Conservation (phyloP, 139 green algal genomes). For the Auxenochlorella pyrenoidosa region DNA sequence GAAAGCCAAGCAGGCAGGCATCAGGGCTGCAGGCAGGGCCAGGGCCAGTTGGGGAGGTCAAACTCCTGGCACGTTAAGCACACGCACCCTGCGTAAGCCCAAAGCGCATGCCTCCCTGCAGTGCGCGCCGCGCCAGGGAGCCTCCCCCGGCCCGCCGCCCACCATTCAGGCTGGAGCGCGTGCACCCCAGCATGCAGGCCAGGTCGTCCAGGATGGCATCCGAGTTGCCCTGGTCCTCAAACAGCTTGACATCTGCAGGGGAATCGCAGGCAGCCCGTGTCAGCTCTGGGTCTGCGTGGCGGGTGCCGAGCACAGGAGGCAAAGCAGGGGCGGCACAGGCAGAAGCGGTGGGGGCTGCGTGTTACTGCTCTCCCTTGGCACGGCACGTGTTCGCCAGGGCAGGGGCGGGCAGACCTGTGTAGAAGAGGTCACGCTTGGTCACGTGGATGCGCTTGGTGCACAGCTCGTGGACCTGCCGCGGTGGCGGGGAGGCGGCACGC, state of each 20-base stretch:
- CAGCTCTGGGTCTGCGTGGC: too few species aligned
- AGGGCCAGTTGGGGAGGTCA: too few species aligned
- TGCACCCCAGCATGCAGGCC: slow-evolving; percentile 97
- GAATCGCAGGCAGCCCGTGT: background rate
- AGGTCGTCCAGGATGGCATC: slow-evolving; percentile 95
- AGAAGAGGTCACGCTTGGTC: slow-evolving; percentile 86
- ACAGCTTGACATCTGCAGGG: slow-evolving; percentile 24
- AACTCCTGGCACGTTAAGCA: too few species aligned
- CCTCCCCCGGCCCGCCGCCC: too few species aligned
- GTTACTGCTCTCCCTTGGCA: too few species aligned
- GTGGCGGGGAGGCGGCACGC: too few species aligned
- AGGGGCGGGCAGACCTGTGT: slow-evolving; percentile 75
- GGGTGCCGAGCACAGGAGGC: too few species aligned
- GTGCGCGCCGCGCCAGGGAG: too few species aligned
- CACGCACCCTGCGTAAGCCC: too few species aligned
- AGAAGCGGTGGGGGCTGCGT: too few species aligned
- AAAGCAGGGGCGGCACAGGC: too few species aligned
- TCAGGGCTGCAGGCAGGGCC: background rate
- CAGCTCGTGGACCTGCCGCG: slow-evolving; percentile 62
- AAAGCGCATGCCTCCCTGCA: too few species aligned
- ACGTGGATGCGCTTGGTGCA: slow-evolving; percentile 64
- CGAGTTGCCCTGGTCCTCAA: slow-evolving; percentile 83
- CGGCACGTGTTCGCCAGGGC: background rate
- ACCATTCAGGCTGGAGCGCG: slow-evolving; percentile 89
- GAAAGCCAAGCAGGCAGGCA: background rate